Percentiles rank a stretch among this genome's conserved stretches.
Evolutionary conservation across 1,139 yeast genomes (phyloP).

Genomic region (Taiozyma onychis): DNA sequence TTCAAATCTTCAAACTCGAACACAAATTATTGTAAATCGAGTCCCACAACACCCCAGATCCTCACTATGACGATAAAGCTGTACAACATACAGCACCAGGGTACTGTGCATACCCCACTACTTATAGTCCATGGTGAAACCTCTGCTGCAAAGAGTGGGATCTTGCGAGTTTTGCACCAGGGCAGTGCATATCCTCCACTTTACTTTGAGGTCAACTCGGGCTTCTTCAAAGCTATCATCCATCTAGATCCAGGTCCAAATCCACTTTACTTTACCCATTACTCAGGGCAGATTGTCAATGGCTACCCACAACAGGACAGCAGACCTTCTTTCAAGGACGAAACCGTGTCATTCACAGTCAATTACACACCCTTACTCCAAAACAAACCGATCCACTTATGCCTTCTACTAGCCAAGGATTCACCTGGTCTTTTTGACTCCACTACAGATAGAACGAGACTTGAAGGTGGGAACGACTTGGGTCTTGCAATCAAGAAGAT

Average conservation of each 20-base stretch:
- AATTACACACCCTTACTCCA: slow-evolving; percentile 54
- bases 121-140: slow-evolving; percentile 39
- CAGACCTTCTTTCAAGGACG: slow-evolving; percentile 7
- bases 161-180: slow-evolving; percentile 39
- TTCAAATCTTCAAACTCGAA: background rate
- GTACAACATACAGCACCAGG: slow-evolving; percentile 24
- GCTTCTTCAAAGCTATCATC: slow-evolving; percentile 68
- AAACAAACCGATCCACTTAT: slow-evolving; percentile 78
- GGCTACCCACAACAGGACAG: slow-evolving; percentile 20
- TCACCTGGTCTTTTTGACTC: slow-evolving; percentile 71
- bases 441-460: slow-evolving; percentile 36
- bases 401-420: slow-evolving; percentile 72
- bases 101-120: slow-evolving; percentile 39
- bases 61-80: slow-evolving; percentile 11
- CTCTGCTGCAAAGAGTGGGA: slow-evolving; percentile 24
- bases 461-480: slow-evolving; percentile 66
- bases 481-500: slow-evolving; percentile 72
- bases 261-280: slow-evolving; percentile 30
- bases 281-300: slow-evolving; percentile 18
- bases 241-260: slow-evolving; percentile 68
- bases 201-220: slow-evolving; percentile 61
- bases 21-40: background rate
- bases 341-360: slow-evolving; percentile 28
- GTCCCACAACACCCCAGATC: background rate
- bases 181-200: slow-evolving; percentile 61